Percentiles rank a stretch among this genome's conserved stretches.
Conservation (phyloP, 139 green algal species). For the Chlorella sorokiniana region DNA sequence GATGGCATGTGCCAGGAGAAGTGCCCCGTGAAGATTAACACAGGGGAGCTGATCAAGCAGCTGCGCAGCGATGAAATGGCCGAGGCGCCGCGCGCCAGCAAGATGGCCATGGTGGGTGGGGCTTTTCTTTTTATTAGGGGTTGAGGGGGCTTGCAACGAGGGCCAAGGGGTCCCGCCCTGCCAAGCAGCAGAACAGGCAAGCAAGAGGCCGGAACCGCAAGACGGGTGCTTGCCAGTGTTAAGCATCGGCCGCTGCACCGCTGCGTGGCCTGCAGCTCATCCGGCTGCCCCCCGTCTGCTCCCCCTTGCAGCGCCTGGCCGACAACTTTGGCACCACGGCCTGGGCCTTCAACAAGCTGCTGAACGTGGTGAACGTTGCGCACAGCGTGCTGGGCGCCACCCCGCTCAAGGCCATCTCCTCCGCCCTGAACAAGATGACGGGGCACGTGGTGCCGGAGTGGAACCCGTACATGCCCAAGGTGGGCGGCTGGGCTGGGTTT, state of each 20-base stretch:
- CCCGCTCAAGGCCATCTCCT: slow-evolving; percentile 71
- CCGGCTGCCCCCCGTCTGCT: not conserved
- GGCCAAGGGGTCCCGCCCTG: not conserved
- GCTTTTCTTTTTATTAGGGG: too few relatives aligned
- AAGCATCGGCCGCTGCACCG: too few relatives aligned
- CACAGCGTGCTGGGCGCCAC: slow-evolving; percentile 83
- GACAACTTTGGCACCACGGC: slow-evolving; percentile 82
- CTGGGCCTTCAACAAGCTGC: slow-evolving; percentile 69
- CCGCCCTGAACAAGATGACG: slow-evolving; percentile 74
- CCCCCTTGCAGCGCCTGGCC: slow-evolving; percentile 56
- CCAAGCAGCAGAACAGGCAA: not conserved
- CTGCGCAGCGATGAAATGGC: slow-evolving; percentile 71
- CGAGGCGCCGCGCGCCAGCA: slow-evolving; percentile 30
- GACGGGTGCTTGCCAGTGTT: not conserved
- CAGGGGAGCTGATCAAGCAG: slow-evolving; percentile 89
- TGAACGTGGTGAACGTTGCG: slow-evolving; percentile 79
- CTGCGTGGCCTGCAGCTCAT: not conserved
- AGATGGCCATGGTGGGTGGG: slow-evolving; percentile 40
- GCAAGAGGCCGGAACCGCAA: not conserved
- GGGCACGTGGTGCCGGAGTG: slow-evolving; percentile 84
- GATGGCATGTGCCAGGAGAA: slow-evolving; percentile 99
- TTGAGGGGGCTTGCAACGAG: not conserved
- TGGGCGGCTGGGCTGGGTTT: slow-evolving; percentile 47
- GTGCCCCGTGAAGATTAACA: slow-evolving; percentile 99
- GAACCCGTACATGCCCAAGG: slow-evolving; percentile 96